Conservation (phyloP, 805 yeast genomes). For the Saccharomycopsis schoenii region DNA sequence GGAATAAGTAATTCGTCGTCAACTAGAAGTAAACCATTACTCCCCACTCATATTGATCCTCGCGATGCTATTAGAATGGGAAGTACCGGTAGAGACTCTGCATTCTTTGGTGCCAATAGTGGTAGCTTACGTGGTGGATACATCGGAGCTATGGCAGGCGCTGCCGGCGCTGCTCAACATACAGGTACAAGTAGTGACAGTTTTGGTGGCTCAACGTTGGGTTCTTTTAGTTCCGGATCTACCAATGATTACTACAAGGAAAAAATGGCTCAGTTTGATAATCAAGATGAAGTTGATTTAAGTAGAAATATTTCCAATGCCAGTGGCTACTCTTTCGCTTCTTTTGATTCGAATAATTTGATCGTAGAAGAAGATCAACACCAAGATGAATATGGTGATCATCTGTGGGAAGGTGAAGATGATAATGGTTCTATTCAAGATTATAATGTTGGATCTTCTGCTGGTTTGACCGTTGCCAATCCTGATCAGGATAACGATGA, state of each 20-base stretch:
- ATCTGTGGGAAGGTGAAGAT: background rate
- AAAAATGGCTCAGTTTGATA: constrained; percentile 4
- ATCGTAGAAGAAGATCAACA: constrained; percentile 14
- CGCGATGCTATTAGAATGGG: constrained; percentile 15
- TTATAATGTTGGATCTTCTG: constrained; percentile 3
- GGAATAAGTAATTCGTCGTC: background rate
- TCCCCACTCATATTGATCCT: background rate
- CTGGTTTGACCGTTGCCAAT: constrained; percentile 17
- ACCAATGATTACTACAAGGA: constrained; percentile 12
- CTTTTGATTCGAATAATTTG: constrained; percentile 12
- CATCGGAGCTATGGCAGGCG: background rate
- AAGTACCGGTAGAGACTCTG: constrained; percentile 12
- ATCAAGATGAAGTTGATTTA: constrained; percentile 3
- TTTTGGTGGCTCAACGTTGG: constrained; percentile 9
- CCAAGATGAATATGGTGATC: background rate
- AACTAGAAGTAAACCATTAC: background rate
- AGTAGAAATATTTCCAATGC: constrained; percentile 15
- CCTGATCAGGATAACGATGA: constrained; percentile 14
- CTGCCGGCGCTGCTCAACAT: background rate
- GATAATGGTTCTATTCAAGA: constrained; percentile 17
- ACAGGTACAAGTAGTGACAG: background rate
- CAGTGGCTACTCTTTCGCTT: constrained; percentile 15
- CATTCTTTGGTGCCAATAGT: background rate
- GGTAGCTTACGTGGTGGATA: background rate
- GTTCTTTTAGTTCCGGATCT: constrained; percentile 9